Evolutionary conservation across 805 yeast species (phyloP).

Genomic region (Blastobotrys peoriensis): DNA sequence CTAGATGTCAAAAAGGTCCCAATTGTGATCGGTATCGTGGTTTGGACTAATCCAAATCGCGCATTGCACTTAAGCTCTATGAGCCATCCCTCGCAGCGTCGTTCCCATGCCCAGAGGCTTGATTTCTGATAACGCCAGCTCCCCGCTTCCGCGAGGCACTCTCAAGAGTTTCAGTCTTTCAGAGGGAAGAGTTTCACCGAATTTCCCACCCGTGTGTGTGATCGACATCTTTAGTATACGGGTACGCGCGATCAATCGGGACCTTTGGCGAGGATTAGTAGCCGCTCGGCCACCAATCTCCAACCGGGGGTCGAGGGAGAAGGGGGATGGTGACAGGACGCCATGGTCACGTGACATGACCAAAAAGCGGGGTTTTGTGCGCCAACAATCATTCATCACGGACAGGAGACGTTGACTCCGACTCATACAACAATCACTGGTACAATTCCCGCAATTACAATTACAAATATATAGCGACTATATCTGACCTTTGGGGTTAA

Average conservation of each 20-base stretch:
- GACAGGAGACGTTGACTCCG: no score
- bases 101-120: conserved; percentile 1
- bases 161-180: conserved; percentile 41
- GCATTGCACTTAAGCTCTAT: conserved; percentile 6
- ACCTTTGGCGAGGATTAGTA: not conserved
- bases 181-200: conserved; percentile 56
- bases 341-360: no score
- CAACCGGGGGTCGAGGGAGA: no score
- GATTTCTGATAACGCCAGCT: not conserved
- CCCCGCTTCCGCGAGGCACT: conserved; percentile 33
- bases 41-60: conserved; percentile 2
- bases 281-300: not conserved
- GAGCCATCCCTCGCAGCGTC: conserved; percentile 2
- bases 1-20: not conserved
- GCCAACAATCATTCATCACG: no score
- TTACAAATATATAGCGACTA: no score
- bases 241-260: conserved; percentile 20
- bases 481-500: no score
- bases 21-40: conserved; percentile 5
- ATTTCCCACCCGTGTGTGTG: conserved; percentile 47
- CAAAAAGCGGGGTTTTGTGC: no score
- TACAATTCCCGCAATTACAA: no score
- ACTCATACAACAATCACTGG: no score
- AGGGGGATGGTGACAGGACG: no score
- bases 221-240: conserved; percentile 23